phyloP scores from a whole-genome alignment of 805 yeast genomes.

The Ogataea ganodermae region DNA sequence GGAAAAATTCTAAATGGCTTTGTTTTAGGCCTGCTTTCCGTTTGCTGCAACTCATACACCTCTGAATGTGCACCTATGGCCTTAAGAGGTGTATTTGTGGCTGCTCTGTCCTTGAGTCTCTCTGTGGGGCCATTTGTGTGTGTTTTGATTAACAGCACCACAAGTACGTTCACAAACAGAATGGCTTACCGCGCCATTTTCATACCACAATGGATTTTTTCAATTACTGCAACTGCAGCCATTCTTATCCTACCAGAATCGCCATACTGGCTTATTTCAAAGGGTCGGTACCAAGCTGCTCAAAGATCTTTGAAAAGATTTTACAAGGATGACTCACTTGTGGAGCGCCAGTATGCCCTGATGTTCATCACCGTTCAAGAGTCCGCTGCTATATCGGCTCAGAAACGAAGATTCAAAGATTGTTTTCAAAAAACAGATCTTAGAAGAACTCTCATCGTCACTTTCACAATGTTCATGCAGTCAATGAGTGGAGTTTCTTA shows the following conservation, averaged over 20 bases:
- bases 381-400: conserved; percentile 24
- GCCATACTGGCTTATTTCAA: conserved; percentile 30
- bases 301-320: conserved; percentile 36
- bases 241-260: conserved; percentile 22
- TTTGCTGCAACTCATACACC: conserved; percentile 42
- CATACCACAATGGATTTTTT: conserved; percentile 24
- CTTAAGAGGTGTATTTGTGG: conserved; percentile 38
- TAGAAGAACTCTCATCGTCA: too few species aligned
- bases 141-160: conserved; percentile 10
- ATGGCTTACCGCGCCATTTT: conserved; percentile 24
- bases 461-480: too few species aligned
- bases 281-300: conserved; percentile 44
- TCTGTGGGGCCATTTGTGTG: conserved; percentile 16
- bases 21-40: conserved; percentile 45
- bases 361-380: conserved; percentile 35
- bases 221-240: conserved; percentile 5
- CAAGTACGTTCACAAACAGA: conserved; percentile 11
- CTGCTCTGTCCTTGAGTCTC: conserved; percentile 38
- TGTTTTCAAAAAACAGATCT: too few species aligned
- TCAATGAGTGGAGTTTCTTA: too few species aligned
- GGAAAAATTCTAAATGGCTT: conserved; percentile 46
- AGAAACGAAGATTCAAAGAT: too few species aligned
- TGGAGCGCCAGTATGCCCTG: conserved; percentile 37
- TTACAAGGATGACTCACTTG: conserved; percentile 27
- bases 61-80: conserved; percentile 54